A percentile compares a stretch with the other conserved stretches of the same genome.
Conservation (phyloP, 2,329 filamentous ascomycete genomes). For the Cadophora luteo-olivacea region DNA sequence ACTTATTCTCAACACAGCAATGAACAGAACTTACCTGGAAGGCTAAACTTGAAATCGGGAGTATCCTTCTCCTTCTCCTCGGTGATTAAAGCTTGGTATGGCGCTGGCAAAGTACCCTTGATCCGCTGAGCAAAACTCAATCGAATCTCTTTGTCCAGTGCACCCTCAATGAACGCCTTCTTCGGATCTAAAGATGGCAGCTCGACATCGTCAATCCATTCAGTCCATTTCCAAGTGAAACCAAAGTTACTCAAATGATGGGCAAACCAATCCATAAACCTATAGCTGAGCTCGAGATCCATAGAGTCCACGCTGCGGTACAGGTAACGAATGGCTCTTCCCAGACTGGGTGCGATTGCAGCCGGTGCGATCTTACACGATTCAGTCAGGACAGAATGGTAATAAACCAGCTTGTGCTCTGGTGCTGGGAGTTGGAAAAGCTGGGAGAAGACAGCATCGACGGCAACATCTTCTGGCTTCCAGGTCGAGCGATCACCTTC, state of each 20-base stretch:
- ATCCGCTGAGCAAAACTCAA: slow-evolving; percentile 96
- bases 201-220: slow-evolving; percentile 89
- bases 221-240: slow-evolving; percentile 99
- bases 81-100: slow-evolving; percentile 81
- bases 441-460: slow-evolving; percentile 98
- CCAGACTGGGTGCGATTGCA: slow-evolving; percentile 93
- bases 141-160: slow-evolving; percentile 95
- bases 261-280: slow-evolving; percentile 97
- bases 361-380: slow-evolving; percentile 94
- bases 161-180: slow-evolving; percentile 91
- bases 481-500: slow-evolving; percentile 75
- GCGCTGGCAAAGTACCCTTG: slow-evolving; percentile 86
- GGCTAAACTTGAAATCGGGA: slow-evolving; percentile 91
- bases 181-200: slow-evolving; percentile 80
- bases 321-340: slow-evolving; percentile 88
- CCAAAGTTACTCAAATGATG: slow-evolving; percentile 99
- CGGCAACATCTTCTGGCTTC: slow-evolving; percentile 96
- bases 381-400: slow-evolving; percentile 93
- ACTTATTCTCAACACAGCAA: slow-evolving; percentile 1
- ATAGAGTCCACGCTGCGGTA: slow-evolving; percentile 83
- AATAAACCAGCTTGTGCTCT: slow-evolving; percentile 95
- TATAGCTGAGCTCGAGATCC: slow-evolving; percentile 84
- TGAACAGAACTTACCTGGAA: slow-evolving; percentile 65
- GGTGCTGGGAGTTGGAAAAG: slow-evolving; percentile 85
- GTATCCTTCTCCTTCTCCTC: slow-evolving; percentile 92